Base-by-base conservation (phyloP, 805 yeast genomes). In the Yarrowia osloensis region DNA sequence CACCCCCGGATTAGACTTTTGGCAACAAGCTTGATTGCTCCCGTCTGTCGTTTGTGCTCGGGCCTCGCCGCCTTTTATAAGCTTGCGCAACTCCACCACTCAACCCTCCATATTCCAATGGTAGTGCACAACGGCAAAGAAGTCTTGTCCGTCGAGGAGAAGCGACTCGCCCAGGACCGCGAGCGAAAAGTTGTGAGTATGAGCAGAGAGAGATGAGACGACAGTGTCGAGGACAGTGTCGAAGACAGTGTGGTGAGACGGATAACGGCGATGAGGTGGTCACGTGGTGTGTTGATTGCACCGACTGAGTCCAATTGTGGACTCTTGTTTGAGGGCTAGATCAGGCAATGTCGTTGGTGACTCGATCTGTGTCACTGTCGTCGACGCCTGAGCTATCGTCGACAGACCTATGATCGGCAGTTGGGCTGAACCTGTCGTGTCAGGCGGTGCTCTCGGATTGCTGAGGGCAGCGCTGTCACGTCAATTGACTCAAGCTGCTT, bases 81-180 rank as follows among this genome's bases (percentile, higher is more conserved):
- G 40, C 57, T 50, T 33, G 57, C 57, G 15, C 57, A 21, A 13
- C 40, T 33, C 57, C 40, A 31, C 57, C 29, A 31, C 29, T 11
- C 39, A 8, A 15, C 28, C 6, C 57, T 50, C 55, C 29, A 15
- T 11, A 50, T 49, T 19, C 17, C 57, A 50, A 71, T 71, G 74
- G 74, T 71, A 26, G 46, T 68, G 24, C 71, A 70, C 65, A 69
- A 69, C 63, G 72, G 72, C 49, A 57, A 50, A 24, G 72, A 70
- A 44, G 66, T 70, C 50, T 66, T 67, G 37, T 73, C 77, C 21
- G 71, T 66, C 6, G 81, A 83, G 73, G 84, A 81, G 69, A 70
- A 70, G 62, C 77, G 85, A 15, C 75, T 83, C n/a, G 61, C 68
- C 11, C 79, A 82, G 67, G 84, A 83, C 70, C 74, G 72, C 31